Base-by-base conservation (phyloP, 2,329 filamentous ascomycete genomes). In the Epicoccum nigrum region DNA sequence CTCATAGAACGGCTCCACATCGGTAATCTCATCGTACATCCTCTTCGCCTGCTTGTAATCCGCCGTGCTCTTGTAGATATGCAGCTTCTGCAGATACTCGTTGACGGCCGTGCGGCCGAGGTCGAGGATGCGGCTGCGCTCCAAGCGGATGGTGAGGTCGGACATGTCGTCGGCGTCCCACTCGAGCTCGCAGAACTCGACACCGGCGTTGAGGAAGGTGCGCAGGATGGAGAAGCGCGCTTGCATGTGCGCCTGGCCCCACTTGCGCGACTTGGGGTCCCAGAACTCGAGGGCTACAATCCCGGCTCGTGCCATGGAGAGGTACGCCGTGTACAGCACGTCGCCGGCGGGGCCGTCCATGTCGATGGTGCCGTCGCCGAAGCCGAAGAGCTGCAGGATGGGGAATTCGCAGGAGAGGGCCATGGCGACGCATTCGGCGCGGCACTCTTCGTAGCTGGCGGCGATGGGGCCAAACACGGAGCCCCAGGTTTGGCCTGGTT, bases 341-440 rank as follows among this genome's bases (percentile, higher is more conserved):
- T 96, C 89, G 34, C 92, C 92, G 8, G 92, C 91, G 67, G 89
- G 84, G 53, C 84, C 82, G 59, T 89, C 77, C 60, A 96, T 87
- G 65, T 96, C 82, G 43, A 81, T 75, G 15, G 77, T 83, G 16
- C 92, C 92, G 62, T 95, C 83, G 21, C 92, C 92, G 54, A 93
- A 94, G 20, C 92, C 92, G 63, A 97, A 97, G 68, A 97, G 93
- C 71, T 92, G 83, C 16, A 97, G 82, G 41, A 95, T 90, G 9
- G 85, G 82, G 69, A 96, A 96, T 66, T 97, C 92, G 74, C 92
- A 96, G 67, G 87, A 85, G 4, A 97, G 80, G 33, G 86, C 87
- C 92, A 97, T 96, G 43, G 92, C 93, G 9, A 97, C 92, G 64
- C 92, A 89, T 72, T 97, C 93, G 4, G 93, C 93, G 47, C 93